These are phyloP conservation scores for Trichophyton mentagrophytes DNA, from an alignment of 2,329 filamentous ascomycete species.

Conservation along the genomic window DNA sequence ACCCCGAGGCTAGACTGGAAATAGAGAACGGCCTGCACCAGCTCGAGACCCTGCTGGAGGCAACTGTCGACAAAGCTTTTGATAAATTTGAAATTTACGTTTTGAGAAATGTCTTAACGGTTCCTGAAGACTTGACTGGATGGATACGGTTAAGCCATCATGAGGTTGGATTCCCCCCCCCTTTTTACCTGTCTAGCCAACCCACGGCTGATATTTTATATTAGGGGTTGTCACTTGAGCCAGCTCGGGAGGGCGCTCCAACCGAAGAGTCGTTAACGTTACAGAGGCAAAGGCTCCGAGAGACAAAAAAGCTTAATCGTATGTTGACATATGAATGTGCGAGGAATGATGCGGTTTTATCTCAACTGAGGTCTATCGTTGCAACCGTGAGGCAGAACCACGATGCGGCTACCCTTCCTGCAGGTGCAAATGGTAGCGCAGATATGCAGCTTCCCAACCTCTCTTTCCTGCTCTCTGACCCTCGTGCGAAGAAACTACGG, in stretches of 20 bases:
- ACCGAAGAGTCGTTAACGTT: constrained; percentile 56
- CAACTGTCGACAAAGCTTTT: constrained; percentile 72
- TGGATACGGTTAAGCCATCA: constrained; percentile 83
- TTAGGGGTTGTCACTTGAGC: constrained; percentile 28
- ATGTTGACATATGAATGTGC: constrained; percentile 57
- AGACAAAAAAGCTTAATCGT: constrained; percentile 62
- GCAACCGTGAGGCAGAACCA: constrained; percentile 17
- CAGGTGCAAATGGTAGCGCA: constrained; percentile 2
- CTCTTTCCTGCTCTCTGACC: constrained; percentile 44
- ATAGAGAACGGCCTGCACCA: constrained; percentile 81
- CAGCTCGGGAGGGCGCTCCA: constrained; percentile 30
- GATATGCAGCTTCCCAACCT: constrained; percentile 27
- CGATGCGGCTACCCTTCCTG: constrained; percentile 13
- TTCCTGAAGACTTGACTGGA: constrained; percentile 56
- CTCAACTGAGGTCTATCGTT: constrained; percentile 49
- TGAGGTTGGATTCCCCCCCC: constrained; percentile 39
- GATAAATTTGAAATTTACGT: constrained; percentile 84
- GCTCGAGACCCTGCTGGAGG: constrained; percentile 68
- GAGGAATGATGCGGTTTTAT: constrained; percentile 59
- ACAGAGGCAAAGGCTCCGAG: constrained; percentile 62
- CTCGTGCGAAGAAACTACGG: constrained; percentile 35
- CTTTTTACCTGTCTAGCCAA: background rate
- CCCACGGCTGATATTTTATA: background rate
- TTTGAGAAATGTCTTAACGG: constrained; percentile 68
- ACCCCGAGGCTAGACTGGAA: constrained; percentile 49